A percentile compares a stretch with the other conserved stretches of the same genome.
phyloP scores from a whole-genome alignment of 2,329 filamentous ascomycete species.

The Pseudogymnoascus sp. region DNA sequence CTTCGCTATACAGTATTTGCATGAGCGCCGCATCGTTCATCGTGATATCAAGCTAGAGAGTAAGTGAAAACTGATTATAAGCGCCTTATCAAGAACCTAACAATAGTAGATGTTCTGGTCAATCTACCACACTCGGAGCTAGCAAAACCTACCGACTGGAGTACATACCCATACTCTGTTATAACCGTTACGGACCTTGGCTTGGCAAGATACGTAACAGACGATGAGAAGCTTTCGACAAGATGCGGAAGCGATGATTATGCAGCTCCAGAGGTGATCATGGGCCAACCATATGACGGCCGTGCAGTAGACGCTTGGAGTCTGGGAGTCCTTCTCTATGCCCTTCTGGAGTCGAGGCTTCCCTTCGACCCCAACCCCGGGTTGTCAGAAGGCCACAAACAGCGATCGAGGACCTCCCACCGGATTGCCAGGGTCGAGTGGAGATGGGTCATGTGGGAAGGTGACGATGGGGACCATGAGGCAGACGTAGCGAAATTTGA shows the following conservation, averaged over 20 bases:
- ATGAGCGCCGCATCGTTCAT: constrained; percentile 80
- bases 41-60: constrained; percentile 97
- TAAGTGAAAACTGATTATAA: constrained; percentile 38
- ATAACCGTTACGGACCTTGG: constrained; percentile 88
- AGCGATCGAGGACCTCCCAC: constrained; percentile 76
- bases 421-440: constrained; percentile 94
- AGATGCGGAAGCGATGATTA: constrained; percentile 96
- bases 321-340: constrained; percentile 84
- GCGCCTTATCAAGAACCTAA: constrained; percentile 11
- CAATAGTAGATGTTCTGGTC: constrained; percentile 68
- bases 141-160: constrained; percentile 57
- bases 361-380: constrained; percentile 87
- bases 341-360: constrained; percentile 82
- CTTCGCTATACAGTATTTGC: constrained; percentile 75
- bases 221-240: constrained; percentile 82
- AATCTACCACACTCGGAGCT: constrained; percentile 67
- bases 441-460: constrained; percentile 82
- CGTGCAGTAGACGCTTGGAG: constrained; percentile 92
- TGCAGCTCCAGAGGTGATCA: constrained; percentile 88
- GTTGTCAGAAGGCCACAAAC: constrained; percentile 60
- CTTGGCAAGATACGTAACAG: constrained; percentile 74
- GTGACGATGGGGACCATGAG: constrained; percentile 81
- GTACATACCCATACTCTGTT: constrained; percentile 69
- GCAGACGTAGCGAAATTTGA: constrained; percentile 50
- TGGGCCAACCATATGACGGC: constrained; percentile 91